These are phyloP conservation scores for Aspergillus melleus DNA, from an alignment of 2,329 filamentous ascomycete genomes.

Conservation along the genomic window DNA sequence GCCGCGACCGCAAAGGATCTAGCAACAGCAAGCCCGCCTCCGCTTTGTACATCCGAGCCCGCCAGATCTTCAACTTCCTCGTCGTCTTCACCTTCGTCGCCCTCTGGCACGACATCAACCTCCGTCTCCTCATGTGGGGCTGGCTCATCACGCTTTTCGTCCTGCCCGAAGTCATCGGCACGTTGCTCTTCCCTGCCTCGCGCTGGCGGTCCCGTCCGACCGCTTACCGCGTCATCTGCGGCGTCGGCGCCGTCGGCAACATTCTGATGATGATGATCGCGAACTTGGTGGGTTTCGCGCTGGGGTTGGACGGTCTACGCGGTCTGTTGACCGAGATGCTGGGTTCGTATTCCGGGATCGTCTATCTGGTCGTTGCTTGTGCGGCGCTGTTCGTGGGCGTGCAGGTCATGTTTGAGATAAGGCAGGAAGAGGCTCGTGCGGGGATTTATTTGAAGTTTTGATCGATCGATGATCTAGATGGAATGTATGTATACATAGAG, in stretches of 20 bases:
- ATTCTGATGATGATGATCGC: conserved; percentile 94
- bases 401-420: conserved; percentile 95
- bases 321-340: conserved; percentile 74
- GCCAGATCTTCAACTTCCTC: conserved; percentile 72
- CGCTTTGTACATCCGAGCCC: conserved; percentile 48
- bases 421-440: conserved; percentile 77
- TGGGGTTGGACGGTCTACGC: conserved; percentile 84
- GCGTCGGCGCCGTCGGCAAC: conserved; percentile 77
- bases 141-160: conserved; percentile 96
- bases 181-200: conserved; percentile 68
- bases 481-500: not conserved
- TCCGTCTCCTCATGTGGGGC: conserved; percentile 89
- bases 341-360: conserved; percentile 70
- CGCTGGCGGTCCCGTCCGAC: conserved; percentile 71
- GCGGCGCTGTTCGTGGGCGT: conserved; percentile 77
- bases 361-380: conserved; percentile 72
- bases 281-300: conserved; percentile 91
- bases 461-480: conserved; percentile 1
- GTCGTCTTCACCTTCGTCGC: conserved; percentile 95
- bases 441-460: conserved; percentile 84
- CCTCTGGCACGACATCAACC: conserved; percentile 95
- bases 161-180: conserved; percentile 77
- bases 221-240: conserved; percentile 76
- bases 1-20: conserved; percentile 16
- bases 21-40: conserved; percentile 30